A percentile compares a stretch with the other conserved stretches of the same genome.
Evolutionary conservation across 108 stramenopile species (phyloP).

Genomic region (Pseudonitzschia delicatissima): DNA sequence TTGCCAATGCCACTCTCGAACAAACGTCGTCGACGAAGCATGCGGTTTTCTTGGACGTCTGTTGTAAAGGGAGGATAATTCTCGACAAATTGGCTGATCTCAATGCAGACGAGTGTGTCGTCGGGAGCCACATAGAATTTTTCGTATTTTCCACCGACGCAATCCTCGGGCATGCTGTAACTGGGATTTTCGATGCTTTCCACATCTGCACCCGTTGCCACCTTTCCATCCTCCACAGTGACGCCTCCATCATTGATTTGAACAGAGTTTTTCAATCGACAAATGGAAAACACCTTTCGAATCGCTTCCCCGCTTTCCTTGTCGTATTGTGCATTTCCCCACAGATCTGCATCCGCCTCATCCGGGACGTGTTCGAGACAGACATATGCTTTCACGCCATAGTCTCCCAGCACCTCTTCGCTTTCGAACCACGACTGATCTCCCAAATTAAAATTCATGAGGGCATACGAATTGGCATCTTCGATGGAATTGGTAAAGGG

Average conservation of each 20-base stretch:
- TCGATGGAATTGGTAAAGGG: background rate
- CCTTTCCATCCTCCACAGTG: background rate
- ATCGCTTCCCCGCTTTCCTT: too few species aligned
- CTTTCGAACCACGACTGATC: background rate
- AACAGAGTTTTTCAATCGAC: background rate
- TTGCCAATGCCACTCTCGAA: background rate
- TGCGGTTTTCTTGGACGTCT: background rate
- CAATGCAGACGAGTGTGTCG: background rate
- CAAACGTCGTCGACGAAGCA: background rate
- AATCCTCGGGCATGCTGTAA: conserved; percentile 3
- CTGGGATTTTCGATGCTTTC: background rate
- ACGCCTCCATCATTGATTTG: background rate
- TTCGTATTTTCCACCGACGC: background rate
- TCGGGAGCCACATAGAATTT: background rate
- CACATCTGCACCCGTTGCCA: background rate
- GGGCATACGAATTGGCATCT: background rate
- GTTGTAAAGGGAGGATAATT: background rate
- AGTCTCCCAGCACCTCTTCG: background rate
- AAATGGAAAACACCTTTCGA: background rate
- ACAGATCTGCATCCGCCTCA: background rate
- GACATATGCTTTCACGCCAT: background rate
- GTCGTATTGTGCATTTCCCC: background rate
- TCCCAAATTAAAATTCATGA: background rate
- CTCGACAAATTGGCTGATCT: background rate
- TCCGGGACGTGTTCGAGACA: background rate